phyloP scores from a whole-genome alignment of 352 stramenopile species.

The Globisporangium parvum region DNA sequence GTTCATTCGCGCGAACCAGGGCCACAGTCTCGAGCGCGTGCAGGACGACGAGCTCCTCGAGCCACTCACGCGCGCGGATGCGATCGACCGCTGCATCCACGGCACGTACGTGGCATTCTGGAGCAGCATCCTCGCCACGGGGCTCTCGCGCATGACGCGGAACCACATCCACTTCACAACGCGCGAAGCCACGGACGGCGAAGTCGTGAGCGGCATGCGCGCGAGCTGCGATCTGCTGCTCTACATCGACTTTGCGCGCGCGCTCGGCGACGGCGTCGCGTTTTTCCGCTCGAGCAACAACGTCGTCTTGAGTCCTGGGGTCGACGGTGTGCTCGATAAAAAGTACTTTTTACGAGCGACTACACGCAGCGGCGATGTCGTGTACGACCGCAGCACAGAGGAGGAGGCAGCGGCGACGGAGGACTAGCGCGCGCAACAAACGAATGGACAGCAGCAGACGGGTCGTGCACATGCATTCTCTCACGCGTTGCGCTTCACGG shows the following conservation, averaged over 20 bases:
- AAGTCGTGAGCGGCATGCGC: slow-evolving; percentile 80
- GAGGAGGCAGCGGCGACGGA: not conserved
- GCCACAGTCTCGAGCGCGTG: slow-evolving; percentile 62
- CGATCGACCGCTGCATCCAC: slow-evolving; percentile 60
- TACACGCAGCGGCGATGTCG: slow-evolving; percentile 27
- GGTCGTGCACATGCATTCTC: too few relatives aligned
- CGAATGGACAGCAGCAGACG: not conserved
- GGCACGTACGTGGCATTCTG: slow-evolving; percentile 71
- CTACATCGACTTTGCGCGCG: slow-evolving; percentile 56
- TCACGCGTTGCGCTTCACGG: too few relatives aligned
- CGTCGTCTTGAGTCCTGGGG: slow-evolving; percentile 64
- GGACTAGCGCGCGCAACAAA: not conserved
- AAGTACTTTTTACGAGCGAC: slow-evolving; percentile 65
- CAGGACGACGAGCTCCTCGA: slow-evolving; percentile 67
- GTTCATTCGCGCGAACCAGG: slow-evolving; percentile 82
- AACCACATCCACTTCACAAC: slow-evolving; percentile 87
- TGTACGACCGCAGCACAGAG: slow-evolving; percentile 32
- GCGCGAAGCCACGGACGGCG: slow-evolving; percentile 28
- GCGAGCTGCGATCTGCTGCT: slow-evolving; percentile 65
- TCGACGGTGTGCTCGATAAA: slow-evolving; percentile 37
- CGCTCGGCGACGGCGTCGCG: slow-evolving; percentile 61
- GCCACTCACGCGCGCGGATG: slow-evolving; percentile 39
- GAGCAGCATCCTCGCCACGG: slow-evolving; percentile 49
- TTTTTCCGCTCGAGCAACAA: slow-evolving; percentile 86
- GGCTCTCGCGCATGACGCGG: slow-evolving; percentile 70